These are phyloP conservation scores for Cucurbita maxima DNA, from an alignment of 306 rosid species.

Conservation along the genomic window DNA sequence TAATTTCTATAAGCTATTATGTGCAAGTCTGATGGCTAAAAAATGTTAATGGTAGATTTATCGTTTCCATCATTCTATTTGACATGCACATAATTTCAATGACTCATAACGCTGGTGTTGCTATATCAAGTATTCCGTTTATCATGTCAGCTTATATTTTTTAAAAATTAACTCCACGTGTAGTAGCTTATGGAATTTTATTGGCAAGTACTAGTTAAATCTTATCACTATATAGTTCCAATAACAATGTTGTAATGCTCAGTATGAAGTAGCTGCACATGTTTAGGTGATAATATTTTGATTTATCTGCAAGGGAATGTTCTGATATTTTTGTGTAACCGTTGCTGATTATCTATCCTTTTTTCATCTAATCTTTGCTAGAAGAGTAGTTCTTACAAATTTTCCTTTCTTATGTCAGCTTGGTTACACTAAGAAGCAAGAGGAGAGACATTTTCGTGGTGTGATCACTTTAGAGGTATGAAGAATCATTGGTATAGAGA, in stretches of 20 bases:
- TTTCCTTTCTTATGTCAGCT: conserved; percentile 41
- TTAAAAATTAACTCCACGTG: background rate
- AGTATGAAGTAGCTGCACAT: background rate
- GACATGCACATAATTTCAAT: too few species aligned
- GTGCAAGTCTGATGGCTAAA: background rate
- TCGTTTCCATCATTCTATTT: background rate
- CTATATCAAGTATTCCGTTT: background rate
- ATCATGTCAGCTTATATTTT: background rate
- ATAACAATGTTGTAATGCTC: background rate
- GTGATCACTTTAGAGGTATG: conserved; percentile 89
- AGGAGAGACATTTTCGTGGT: conserved; percentile 87
- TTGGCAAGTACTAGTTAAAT: too few species aligned
- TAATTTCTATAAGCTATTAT: background rate
- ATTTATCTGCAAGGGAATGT: background rate
- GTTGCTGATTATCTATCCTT: background rate
- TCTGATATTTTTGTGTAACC: background rate
- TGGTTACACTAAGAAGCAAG: conserved; percentile 94
- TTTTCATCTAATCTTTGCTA: background rate
- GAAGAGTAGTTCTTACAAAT: background rate
- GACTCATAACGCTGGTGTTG: too few species aligned
- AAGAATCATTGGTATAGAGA: background rate
- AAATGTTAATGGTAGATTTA: background rate
- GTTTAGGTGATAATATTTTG: background rate
- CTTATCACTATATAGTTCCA: background rate
- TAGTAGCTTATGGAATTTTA: background rate